A percentile compares a stretch with the other conserved stretches of the same genome.
Evolutionary conservation across 108 stramenopile species (phyloP).

Genomic region (Nitzschia inconspicua): DNA sequence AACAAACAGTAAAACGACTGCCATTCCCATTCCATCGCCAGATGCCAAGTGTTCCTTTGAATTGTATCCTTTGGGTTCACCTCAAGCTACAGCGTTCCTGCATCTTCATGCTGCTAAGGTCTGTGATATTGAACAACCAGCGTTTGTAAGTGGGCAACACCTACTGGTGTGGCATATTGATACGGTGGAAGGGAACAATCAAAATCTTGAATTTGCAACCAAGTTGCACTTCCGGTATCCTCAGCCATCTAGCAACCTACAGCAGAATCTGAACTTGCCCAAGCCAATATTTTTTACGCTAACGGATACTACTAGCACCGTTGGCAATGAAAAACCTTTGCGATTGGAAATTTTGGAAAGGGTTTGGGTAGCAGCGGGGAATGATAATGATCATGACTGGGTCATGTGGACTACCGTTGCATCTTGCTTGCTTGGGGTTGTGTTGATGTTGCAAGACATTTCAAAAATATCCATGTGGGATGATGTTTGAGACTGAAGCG

Average conservation of each 20-base stretch:
- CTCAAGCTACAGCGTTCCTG: too few relatives aligned
- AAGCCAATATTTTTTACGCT: conserved; percentile 3
- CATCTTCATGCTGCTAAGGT: conserved; percentile 12
- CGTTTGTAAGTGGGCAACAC: conserved; percentile 30
- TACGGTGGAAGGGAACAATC: not conserved
- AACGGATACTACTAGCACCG: not conserved
- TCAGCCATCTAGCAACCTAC: not conserved
- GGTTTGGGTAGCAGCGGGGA: conserved; percentile 25
- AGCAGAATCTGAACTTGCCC: conserved; percentile 3
- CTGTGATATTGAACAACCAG: conserved; percentile 33
- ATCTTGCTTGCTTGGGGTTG: conserved; percentile 12
- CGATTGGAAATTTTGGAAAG: not conserved
- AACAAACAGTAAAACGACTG: too few relatives aligned
- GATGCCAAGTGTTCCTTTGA: not conserved
- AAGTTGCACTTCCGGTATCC: conserved; percentile 32
- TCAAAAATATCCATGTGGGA: conserved; percentile 23
- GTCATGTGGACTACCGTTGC: conserved; percentile 25
- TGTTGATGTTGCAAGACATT: conserved; percentile 15
- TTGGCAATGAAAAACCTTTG: not conserved
- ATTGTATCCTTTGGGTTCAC: too few relatives aligned
- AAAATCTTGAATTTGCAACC: not conserved
- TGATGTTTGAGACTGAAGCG: conserved; percentile 7
- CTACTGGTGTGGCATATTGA: conserved; percentile 14
- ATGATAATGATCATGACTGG: conserved; percentile 7
- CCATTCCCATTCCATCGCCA: not conserved